These are phyloP conservation scores for Candida neerlandica DNA, from an alignment of 1,139 yeast species.

Conservation along the genomic window DNA sequence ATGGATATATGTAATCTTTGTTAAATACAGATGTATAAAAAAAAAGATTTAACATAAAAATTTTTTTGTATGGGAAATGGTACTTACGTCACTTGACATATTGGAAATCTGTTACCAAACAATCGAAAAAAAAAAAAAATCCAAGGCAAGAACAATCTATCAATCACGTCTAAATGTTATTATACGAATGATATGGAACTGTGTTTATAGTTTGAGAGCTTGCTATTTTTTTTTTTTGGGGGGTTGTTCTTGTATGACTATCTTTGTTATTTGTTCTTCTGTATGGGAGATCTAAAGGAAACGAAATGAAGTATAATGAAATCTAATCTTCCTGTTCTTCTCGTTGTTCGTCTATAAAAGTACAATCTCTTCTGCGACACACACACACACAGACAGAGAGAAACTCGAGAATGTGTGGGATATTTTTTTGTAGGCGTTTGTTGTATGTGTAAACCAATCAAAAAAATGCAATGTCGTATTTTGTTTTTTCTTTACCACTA, in stretches of 20 bases:
- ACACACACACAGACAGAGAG: too few species aligned
- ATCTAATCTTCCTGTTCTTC: not conserved
- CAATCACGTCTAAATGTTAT: not conserved
- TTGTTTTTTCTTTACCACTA: not conserved
- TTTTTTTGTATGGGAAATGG: constrained; percentile 1
- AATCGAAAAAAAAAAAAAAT: not conserved
- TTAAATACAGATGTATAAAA: not conserved
- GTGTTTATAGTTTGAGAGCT: too few species aligned
- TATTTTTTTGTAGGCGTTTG: not conserved
- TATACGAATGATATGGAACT: not conserved
- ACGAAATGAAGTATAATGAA: not conserved
- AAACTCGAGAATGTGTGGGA: too few species aligned
- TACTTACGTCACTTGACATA: constrained; percentile 18
- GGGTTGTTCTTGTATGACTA: too few species aligned
- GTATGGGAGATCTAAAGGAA: too few species aligned
- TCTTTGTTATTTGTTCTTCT: not conserved
- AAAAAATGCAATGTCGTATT: not conserved
- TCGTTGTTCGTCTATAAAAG: too few species aligned
- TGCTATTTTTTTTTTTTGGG: too few species aligned
- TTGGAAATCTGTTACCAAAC: not conserved
- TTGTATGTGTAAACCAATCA: not conserved
- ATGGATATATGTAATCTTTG: constrained; percentile 1
- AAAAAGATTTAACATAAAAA: constrained; percentile 1
- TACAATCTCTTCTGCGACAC: too few species aligned
- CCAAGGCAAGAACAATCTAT: not conserved